Conservation (phyloP, 2,329 filamentous ascomycete genomes). For the Stachybotrys elegans region DNA sequence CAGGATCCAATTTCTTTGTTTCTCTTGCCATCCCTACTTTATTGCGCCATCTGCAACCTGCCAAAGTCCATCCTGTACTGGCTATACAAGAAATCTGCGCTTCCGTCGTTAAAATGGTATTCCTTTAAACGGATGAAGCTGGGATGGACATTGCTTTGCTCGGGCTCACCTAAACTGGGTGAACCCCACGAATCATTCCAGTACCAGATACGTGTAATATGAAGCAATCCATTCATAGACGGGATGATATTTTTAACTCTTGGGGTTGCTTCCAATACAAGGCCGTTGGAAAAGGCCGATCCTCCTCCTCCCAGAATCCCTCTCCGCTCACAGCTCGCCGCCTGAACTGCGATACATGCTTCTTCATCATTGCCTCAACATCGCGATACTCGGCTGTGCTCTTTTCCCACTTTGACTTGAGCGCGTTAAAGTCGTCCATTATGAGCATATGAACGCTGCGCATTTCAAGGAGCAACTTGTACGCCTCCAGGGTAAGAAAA, state of each 20-base stretch:
- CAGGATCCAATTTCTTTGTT: too few species aligned
- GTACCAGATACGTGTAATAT: too few species aligned
- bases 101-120: too few species aligned
- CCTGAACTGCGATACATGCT: slow-evolving; percentile 10
- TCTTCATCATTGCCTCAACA: slow-evolving; percentile 15
- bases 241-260: neutral
- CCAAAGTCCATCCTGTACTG: too few species aligned
- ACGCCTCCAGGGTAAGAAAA: slow-evolving; percentile 18
- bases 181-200: too few species aligned
- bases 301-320: slow-evolving; percentile 14
- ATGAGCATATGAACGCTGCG: slow-evolving; percentile 8
- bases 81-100: too few species aligned
- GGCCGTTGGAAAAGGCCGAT: slow-evolving; percentile 16
- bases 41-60: too few species aligned
- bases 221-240: neutral
- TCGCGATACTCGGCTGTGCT: slow-evolving; percentile 13
- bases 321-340: slow-evolving; percentile 14
- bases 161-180: too few species aligned
- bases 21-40: too few species aligned
- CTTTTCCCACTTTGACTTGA: slow-evolving; percentile 18
- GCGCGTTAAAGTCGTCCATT: slow-evolving; percentile 18
- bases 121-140: too few species aligned
- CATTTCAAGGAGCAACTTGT: slow-evolving; percentile 9
- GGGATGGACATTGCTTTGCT: too few species aligned
- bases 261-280: slow-evolving; percentile 14